A percentile compares a stretch with the other conserved stretches of the same genome.
phyloP scores from a whole-genome alignment of 345 rosid genomes.

The Atalantia buxifolia region DNA sequence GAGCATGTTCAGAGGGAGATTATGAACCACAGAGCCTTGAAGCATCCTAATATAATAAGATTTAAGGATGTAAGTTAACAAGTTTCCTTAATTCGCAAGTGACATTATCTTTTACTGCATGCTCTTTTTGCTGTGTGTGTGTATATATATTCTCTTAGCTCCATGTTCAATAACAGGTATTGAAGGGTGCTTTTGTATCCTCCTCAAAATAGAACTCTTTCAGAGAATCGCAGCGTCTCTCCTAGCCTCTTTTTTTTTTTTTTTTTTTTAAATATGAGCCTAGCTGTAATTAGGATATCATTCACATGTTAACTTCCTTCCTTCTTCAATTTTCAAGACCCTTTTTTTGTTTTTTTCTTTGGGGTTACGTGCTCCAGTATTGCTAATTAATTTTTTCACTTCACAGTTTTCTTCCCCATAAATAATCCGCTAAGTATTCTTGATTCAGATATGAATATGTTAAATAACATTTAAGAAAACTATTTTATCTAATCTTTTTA shows the following conservation, averaged over 20 bases:
- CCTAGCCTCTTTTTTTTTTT: not conserved
- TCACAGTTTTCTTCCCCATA: too few relatives aligned
- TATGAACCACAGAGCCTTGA: slow-evolving; percentile 85
- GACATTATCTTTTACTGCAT: not conserved
- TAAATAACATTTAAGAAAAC: too few relatives aligned
- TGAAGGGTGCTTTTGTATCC: not conserved
- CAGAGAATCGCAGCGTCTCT: not conserved
- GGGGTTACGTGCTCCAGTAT: too few relatives aligned
- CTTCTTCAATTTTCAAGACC: not conserved
- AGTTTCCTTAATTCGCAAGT: not conserved
- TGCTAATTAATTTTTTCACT: too few relatives aligned
- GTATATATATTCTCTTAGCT: too few relatives aligned
- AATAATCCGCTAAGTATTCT: too few relatives aligned
- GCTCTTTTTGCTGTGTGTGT: too few relatives aligned
- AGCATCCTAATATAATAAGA: slow-evolving; percentile 83
- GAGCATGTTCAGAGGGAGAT: slow-evolving; percentile 96
- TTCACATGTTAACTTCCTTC: not conserved
- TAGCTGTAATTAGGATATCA: not conserved
- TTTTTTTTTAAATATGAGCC: not conserved
- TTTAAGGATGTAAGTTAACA: slow-evolving; percentile 63
- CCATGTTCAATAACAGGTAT: not conserved
- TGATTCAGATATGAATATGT: too few relatives aligned
- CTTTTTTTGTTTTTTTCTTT: not conserved
- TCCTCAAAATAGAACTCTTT: not conserved
- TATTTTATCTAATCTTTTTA: too few relatives aligned